Percentiles rank a stretch among this genome's conserved stretches.
These are phyloP conservation scores for Ceratobasidium papillatum DNA, from an alignment of 1,284 basidiomycete species.

Conservation along the genomic window DNA sequence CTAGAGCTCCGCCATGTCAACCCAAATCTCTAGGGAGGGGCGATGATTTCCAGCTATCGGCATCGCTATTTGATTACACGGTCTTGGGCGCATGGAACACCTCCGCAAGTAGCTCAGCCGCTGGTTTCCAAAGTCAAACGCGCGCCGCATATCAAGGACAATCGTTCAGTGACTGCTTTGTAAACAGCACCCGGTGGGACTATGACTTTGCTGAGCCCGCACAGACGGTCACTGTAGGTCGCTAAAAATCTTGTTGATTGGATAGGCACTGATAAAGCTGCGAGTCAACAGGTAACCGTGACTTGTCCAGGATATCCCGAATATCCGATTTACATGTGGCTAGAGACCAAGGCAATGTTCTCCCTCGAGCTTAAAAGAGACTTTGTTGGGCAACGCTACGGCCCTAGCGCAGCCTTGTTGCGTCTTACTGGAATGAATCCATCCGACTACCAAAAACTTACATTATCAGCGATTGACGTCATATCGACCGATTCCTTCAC, in stretches of 20 bases:
- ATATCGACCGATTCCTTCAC: constrained; percentile 8
- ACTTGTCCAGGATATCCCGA: neutral
- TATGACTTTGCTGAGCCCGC: neutral
- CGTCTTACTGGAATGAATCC: neutral
- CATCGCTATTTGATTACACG: constrained; percentile 25
- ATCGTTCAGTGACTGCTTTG: neutral
- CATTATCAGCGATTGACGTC: neutral
- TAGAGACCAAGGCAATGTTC: constrained; percentile 16
- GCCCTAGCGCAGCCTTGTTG: neutral
- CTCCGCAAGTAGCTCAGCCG: neutral
- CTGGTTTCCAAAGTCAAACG: neutral
- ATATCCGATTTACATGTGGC: neutral
- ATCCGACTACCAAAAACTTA: neutral
- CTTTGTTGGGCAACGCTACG: constrained; percentile 6
- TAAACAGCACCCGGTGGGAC: neutral
- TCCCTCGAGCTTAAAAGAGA: neutral
- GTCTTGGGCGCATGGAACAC: constrained; percentile 21
- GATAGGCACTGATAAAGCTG: neutral
- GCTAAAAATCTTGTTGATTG: neutral
- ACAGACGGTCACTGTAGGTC: neutral
- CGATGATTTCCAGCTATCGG: neutral
- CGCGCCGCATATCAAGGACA: neutral
- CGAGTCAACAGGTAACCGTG: neutral
- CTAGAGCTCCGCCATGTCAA: constrained; percentile 9
- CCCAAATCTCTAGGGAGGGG: constrained; percentile 14